Percentiles rank a stretch among this genome's conserved stretches.
Evolutionary conservation across 805 yeast species (phyloP).

Genomic region (Yarrowia divulgata): DNA sequence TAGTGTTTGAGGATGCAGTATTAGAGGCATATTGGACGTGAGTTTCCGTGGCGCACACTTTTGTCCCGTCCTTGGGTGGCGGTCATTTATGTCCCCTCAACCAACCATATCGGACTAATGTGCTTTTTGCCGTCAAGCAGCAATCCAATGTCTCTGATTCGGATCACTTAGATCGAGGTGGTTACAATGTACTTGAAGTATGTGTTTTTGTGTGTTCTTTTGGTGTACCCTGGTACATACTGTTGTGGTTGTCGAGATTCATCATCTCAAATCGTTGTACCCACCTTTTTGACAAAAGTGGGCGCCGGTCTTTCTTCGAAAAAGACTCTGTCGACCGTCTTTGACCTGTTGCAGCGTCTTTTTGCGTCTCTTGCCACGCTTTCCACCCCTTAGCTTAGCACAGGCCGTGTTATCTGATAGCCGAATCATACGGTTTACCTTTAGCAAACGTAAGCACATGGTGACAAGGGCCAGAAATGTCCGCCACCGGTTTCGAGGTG

Average conservation of each 20-base stretch:
- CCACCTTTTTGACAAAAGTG: too few species aligned
- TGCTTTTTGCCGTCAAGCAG: constrained; percentile 7
- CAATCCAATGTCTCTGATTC: too few species aligned
- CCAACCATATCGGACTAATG: not conserved
- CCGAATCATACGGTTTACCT: constrained; percentile 28
- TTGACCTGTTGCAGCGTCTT: too few species aligned
- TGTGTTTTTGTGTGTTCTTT: too few species aligned
- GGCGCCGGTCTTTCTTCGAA: too few species aligned
- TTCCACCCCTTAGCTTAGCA: not conserved
- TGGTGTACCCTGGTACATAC: too few species aligned
- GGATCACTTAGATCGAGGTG: too few species aligned
- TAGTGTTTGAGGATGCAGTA: constrained; percentile 2
- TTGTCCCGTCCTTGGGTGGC: not conserved
- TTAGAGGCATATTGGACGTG: constrained; percentile 15
- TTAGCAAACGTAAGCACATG: constrained; percentile 30
- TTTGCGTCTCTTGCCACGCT: too few species aligned
- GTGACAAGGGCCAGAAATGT: constrained; percentile 24
- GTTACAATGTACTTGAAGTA: too few species aligned
- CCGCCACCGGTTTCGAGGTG: not conserved
- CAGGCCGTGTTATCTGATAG: not conserved
- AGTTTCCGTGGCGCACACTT: constrained; percentile 9
- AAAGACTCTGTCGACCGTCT: too few species aligned
- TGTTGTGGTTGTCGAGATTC: too few species aligned
- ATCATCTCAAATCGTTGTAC: too few species aligned
- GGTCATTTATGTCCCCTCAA: not conserved